A percentile compares a stretch with the other conserved stretches of the same genome.
Conservation (phyloP, 140 eudicot genomes). For the Senecio squalidus region DNA sequence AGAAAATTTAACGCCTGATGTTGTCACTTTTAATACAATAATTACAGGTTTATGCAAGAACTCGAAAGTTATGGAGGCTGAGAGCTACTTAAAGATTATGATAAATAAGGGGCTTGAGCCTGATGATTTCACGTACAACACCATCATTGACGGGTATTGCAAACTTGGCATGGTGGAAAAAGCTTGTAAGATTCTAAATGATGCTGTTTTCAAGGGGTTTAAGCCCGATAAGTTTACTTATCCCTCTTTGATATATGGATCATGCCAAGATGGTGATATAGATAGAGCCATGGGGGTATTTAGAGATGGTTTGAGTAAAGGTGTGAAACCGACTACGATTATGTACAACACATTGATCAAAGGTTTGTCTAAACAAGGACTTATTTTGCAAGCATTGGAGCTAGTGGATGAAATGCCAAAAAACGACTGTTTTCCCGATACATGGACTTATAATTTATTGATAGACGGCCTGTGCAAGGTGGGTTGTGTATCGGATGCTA, state of each 20-base stretch:
- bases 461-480: conserved; percentile 85
- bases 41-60: conserved; percentile 75
- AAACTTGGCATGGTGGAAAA: conserved; percentile 60
- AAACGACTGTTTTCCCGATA: conserved; percentile 57
- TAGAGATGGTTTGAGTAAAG: conserved; percentile 51
- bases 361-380: conserved; percentile 74
- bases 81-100: conserved; percentile 61
- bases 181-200: conserved; percentile 47
- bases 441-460: conserved; percentile 72
- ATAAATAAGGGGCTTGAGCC: conserved; percentile 79
- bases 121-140: conserved; percentile 80
- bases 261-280: conserved; percentile 62
- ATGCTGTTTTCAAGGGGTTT: conserved; percentile 77
- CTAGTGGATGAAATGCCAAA: conserved; percentile 65
- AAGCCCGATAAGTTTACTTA: conserved; percentile 77
- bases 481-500: conserved; percentile 84
- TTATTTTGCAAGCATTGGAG: conserved; percentile 62
- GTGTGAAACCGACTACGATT: conserved; percentile 48
- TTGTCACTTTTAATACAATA: conserved; percentile 74
- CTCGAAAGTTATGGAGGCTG: conserved; percentile 63
- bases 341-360: conserved; percentile 73
- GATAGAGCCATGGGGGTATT: conserved; percentile 61
- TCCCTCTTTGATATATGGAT: conserved; percentile 59
- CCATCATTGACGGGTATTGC: conserved; percentile 74
- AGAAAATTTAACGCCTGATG: conserved; percentile 63